Conservation (phyloP, 2,329 filamentous ascomycete species). For the Dothistroma septosporum region DNA sequence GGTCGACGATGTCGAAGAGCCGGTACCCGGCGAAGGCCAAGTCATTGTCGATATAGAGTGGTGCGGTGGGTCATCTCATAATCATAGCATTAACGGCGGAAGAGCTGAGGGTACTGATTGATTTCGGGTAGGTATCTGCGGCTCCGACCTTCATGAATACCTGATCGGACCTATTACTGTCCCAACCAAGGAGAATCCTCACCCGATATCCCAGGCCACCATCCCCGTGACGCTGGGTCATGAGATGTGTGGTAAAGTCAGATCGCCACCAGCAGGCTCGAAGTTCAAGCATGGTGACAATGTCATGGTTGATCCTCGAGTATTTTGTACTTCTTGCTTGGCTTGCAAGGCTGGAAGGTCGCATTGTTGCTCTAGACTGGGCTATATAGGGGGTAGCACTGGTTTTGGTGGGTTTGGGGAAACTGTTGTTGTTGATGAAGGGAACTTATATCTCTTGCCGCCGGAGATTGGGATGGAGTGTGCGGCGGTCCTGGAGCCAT, state of each 20-base stretch:
- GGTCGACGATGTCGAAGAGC: slow-evolving; percentile 26
- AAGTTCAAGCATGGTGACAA: slow-evolving; percentile 17
- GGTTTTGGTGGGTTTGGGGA: slow-evolving; percentile 25
- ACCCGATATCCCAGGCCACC: slow-evolving; percentile 5
- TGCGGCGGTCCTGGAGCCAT: slow-evolving; percentile 24
- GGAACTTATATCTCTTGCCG: slow-evolving; percentile 17
- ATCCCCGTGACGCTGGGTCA: slow-evolving; percentile 20
- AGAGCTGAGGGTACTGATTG: background rate
- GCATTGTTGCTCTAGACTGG: slow-evolving; percentile 18
- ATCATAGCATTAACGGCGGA: background rate
- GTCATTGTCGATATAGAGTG: slow-evolving; percentile 25
- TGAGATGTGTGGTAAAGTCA: slow-evolving; percentile 25
- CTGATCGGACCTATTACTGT: slow-evolving; percentile 16
- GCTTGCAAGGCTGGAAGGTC: slow-evolving; percentile 16
- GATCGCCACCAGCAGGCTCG: slow-evolving; percentile 10
- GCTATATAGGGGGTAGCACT: slow-evolving; percentile 21
- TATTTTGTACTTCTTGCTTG: slow-evolving; percentile 20
- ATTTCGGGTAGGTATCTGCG: slow-evolving; percentile 22
- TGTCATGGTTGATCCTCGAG: slow-evolving; percentile 26
- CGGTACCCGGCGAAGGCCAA: slow-evolving; percentile 18
- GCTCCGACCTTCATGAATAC: slow-evolving; percentile 24
- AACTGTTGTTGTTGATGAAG: slow-evolving; percentile 13
- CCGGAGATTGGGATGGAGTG: slow-evolving; percentile 16
- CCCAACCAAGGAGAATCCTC: slow-evolving; percentile 10
- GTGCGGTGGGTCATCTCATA: slow-evolving; percentile 17